phyloP scores from a whole-genome alignment of 108 stramenopile species.

The Nitzschia sp. region DNA sequence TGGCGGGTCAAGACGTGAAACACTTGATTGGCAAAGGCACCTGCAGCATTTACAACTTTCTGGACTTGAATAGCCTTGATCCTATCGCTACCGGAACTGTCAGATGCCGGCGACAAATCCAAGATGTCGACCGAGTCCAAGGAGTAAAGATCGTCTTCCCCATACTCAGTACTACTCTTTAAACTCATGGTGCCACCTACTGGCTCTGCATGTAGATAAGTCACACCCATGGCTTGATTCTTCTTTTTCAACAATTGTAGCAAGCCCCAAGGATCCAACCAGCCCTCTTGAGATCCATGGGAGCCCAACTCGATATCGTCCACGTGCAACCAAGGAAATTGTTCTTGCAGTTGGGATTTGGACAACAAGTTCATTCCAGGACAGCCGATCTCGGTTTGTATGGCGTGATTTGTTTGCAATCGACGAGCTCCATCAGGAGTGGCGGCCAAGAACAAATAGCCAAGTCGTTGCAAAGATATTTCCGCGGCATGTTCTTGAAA shows the following conservation, averaged over 20 bases:
- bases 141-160: constrained; percentile 31
- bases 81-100: background rate
- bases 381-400: constrained; percentile 39
- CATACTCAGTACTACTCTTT: constrained; percentile 3
- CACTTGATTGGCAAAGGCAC: constrained; percentile 50
- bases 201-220: constrained; percentile 39
- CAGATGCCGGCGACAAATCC: background rate
- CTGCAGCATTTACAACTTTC: constrained; percentile 63
- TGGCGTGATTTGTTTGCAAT: constrained; percentile 45
- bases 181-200: constrained; percentile 22
- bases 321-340: constrained; percentile 68
- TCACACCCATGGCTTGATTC: constrained; percentile 44
- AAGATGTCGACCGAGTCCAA: constrained; percentile 25
- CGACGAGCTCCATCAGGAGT: constrained; percentile 32
- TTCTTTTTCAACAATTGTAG: constrained; percentile 52
- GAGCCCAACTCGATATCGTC: constrained; percentile 57
- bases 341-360: constrained; percentile 31
- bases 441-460: constrained; percentile 74
- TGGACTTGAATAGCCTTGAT: constrained; percentile 40
- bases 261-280: constrained; percentile 76
- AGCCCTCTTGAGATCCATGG: constrained; percentile 60
- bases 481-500: constrained; percentile 26
- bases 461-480: constrained; percentile 40
- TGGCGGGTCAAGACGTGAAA: constrained; percentile 32
- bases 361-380: constrained; percentile 41